Evolutionary conservation across 139 green algal genomes (phyloP).

Genomic region (Desmodesmus armatus): DNA sequence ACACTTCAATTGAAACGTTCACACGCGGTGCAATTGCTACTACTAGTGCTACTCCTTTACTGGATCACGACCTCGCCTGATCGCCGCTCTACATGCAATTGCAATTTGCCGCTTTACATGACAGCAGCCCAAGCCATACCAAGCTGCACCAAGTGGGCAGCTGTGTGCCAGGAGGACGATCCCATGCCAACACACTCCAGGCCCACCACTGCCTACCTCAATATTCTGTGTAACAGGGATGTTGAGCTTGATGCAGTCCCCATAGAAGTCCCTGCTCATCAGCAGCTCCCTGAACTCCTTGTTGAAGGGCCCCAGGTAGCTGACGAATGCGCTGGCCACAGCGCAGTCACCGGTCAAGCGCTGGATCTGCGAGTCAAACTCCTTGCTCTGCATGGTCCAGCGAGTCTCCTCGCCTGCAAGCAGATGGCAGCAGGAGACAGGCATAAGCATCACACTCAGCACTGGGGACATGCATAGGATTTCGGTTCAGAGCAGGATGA

Average conservation of each 20-base stretch:
- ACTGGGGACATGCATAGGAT: neutral
- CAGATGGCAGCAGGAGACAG: neutral
- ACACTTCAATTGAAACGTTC: neutral
- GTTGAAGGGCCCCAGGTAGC: slow-evolving; percentile 96
- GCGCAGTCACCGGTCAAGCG: slow-evolving; percentile 91
- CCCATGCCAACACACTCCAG: too few species aligned
- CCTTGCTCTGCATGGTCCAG: slow-evolving; percentile 90
- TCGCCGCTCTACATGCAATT: too few species aligned
- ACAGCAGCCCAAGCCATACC: too few species aligned
- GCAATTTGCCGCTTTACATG: too few species aligned
- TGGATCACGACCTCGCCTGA: too few species aligned
- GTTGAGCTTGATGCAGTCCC: slow-evolving; percentile 75
- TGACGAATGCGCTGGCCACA: slow-evolving; percentile 87
- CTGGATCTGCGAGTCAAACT: slow-evolving; percentile 88
- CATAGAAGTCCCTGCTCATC: slow-evolving; percentile 81
- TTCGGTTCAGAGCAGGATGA: neutral
- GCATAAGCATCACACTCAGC: neutral
- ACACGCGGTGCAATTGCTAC: too few species aligned
- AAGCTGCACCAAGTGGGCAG: too few species aligned
- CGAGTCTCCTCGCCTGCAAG: slow-evolving; percentile 86
- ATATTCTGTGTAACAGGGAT: slow-evolving; percentile 87
- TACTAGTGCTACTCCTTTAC: too few species aligned
- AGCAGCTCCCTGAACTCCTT: slow-evolving; percentile 94
- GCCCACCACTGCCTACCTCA: slow-evolving; percentile 55
- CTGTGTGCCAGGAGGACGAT: too few species aligned